phyloP scores from a whole-genome alignment of 1,284 basidiomycete species.

The Psilocybe mexicana region DNA sequence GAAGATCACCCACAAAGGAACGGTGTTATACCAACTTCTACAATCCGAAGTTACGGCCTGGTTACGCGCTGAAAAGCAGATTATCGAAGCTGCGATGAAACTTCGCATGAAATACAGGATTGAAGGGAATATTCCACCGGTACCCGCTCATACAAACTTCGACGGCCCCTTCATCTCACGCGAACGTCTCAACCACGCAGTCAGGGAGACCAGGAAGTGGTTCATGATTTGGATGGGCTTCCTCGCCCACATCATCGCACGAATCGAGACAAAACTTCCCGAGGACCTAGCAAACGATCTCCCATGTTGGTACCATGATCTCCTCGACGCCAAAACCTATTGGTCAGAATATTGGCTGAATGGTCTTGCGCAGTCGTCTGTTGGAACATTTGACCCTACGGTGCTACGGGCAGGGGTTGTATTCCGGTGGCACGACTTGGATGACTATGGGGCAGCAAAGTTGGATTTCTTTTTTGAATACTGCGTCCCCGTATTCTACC shows the following conservation, averaged over 20 bases:
- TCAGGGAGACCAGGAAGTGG: not conserved
- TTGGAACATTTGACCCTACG: not conserved
- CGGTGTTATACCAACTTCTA: too few species aligned
- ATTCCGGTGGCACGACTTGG: not conserved
- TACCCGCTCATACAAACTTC: not conserved
- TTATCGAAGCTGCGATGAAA: not conserved
- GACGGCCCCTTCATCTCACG: not conserved
- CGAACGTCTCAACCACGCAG: not conserved
- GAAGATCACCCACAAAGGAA: too few species aligned
- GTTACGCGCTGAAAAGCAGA: not conserved
- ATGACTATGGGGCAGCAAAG: not conserved
- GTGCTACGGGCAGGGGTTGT: not conserved
- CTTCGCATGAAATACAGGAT: not conserved
- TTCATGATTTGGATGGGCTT: slow-evolving; percentile 13
- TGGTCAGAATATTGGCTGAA: not conserved
- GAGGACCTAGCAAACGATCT: not conserved
- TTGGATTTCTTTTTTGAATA: not conserved
- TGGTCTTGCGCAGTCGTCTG: not conserved
- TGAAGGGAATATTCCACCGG: not conserved
- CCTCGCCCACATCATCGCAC: slow-evolving; percentile 6
- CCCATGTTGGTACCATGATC: not conserved
- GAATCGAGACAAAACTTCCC: not conserved
- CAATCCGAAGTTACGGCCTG: not conserved
- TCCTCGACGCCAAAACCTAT: not conserved
- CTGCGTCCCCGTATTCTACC: not conserved